Conservation (phyloP, 805 yeast species). For the Yarrowia bubula region DNA sequence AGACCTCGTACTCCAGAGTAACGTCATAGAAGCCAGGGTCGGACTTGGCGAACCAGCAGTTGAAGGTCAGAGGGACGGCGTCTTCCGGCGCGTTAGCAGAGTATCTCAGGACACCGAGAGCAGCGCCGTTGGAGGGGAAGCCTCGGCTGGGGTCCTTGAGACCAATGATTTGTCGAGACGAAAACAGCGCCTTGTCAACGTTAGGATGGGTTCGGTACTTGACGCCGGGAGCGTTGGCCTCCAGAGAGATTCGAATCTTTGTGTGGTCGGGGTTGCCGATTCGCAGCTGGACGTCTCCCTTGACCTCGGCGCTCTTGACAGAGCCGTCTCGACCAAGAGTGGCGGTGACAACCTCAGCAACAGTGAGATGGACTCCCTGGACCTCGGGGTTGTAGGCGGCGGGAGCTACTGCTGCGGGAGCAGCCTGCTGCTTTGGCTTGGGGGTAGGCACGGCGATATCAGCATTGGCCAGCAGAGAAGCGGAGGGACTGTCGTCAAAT, state of each 20-base stretch:
- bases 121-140: slow-evolving; percentile 89
- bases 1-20: slow-evolving; percentile 85
- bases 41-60: slow-evolving; percentile 77
- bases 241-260: slow-evolving; percentile 59
- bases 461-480: slow-evolving; percentile 37
- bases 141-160: slow-evolving; percentile 74
- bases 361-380: slow-evolving; percentile 67
- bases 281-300: slow-evolving; percentile 88
- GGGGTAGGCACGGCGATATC: slow-evolving; percentile 33
- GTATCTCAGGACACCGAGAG: slow-evolving; percentile 92
- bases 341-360: slow-evolving; percentile 76
- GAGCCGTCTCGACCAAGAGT: slow-evolving; percentile 81
- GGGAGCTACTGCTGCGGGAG: slow-evolving; percentile 13
- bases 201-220: slow-evolving; percentile 95
- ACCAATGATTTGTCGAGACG: slow-evolving; percentile 55
- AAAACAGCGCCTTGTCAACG: slow-evolving; percentile 76
- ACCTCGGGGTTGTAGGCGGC: slow-evolving; percentile 46
- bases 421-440: slow-evolving; percentile 18
- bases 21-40: slow-evolving; percentile 64
- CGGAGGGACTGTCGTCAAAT: slow-evolving; percentile 37
- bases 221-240: slow-evolving; percentile 50
- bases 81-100: slow-evolving; percentile 66
- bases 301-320: slow-evolving; percentile 59
- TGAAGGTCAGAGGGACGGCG: slow-evolving; percentile 68
- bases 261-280: slow-evolving; percentile 74